These are phyloP conservation scores for Trichoderma sp. DNA, from an alignment of 2,329 filamentous ascomycete genomes.

Conservation along the genomic window DNA sequence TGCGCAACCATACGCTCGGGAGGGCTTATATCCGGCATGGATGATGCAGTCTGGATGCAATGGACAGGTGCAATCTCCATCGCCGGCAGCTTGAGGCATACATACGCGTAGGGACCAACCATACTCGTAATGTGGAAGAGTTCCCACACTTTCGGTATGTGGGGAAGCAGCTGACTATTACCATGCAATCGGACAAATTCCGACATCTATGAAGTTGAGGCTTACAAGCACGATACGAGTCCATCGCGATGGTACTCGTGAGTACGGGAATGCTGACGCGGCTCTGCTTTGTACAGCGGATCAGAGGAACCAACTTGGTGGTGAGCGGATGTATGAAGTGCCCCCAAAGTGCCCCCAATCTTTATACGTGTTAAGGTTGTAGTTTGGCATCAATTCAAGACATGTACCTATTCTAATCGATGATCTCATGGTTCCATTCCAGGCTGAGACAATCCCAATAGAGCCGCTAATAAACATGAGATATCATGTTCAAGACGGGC, in stretches of 20 bases:
- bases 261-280: neutral
- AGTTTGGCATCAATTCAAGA: neutral
- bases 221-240: neutral
- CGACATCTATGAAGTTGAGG: neutral
- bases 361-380: neutral
- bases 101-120: neutral
- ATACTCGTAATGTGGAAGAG: neutral
- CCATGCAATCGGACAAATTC: neutral
- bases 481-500: neutral
- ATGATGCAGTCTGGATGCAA: neutral
- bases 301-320: neutral
- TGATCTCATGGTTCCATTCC: neutral
- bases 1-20: slow-evolving; percentile 6
- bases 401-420: neutral
- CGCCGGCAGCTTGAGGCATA: neutral
- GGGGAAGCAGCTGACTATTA: neutral
- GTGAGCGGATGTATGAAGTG: neutral
- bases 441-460: neutral
- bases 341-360: neutral
- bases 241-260: neutral
- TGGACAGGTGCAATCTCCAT: neutral
- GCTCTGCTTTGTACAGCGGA: neutral
- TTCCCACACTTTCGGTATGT: neutral
- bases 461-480: neutral
- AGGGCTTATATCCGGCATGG: neutral